A percentile compares a stretch with the other conserved stretches of the same genome.
phyloP scores from a whole-genome alignment of 805 yeast genomes.

The Debaryomyces hansenii region DNA sequence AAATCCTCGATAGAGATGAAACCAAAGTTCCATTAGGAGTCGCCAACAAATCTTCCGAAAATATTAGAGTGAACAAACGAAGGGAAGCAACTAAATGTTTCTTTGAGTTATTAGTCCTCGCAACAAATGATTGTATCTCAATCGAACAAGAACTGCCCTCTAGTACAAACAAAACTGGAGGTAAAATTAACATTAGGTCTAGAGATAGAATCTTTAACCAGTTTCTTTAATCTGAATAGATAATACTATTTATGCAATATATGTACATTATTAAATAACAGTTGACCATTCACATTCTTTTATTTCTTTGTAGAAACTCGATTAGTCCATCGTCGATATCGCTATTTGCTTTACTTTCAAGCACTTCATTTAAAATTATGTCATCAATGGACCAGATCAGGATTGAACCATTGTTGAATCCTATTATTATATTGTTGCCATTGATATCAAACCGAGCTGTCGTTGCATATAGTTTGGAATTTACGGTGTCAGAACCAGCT shows the following conservation, averaged over 20 bases:
- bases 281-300: not conserved
- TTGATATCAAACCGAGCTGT: conserved; percentile 13
- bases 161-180: conserved; percentile 43
- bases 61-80: conserved; percentile 33
- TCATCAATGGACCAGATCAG: conserved; percentile 12
- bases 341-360: not conserved
- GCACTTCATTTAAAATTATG: conserved; percentile 1
- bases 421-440: conserved; percentile 20
- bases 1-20: conserved; percentile 10
- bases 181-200: conserved; percentile 53
- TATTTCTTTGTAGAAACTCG: not conserved
- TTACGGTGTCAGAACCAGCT: not conserved
- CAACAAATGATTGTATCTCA: conserved; percentile 69
- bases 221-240: conserved; percentile 4
- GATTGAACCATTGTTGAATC: conserved; percentile 21
- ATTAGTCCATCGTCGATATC: conserved; percentile 13
- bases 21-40: conserved; percentile 21
- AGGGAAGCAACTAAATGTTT: conserved; percentile 71
- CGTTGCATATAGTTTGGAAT: conserved; percentile 6
- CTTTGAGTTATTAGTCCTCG: conserved; percentile 80
- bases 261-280: conserved; percentile 4
- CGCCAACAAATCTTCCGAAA: conserved; percentile 6
- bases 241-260: not conserved
- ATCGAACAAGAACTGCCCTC: conserved; percentile 52
- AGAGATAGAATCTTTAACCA: conserved; percentile 35